Conservation (phyloP, 352 stramenopile genomes). For the Phytophthora meadii region DNA sequence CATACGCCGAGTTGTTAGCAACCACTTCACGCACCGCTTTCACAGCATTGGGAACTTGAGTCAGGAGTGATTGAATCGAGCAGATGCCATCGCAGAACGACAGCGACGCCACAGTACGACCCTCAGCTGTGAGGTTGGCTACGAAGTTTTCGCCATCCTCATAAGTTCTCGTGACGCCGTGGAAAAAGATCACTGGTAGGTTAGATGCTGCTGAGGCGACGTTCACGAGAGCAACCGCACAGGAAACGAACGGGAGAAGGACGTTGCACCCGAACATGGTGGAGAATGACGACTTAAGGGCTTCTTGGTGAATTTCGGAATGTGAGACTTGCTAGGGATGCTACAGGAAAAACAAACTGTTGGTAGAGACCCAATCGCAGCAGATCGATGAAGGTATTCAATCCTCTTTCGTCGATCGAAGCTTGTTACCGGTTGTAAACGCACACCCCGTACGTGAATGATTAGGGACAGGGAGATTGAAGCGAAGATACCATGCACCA, state of each 20-base stretch:
- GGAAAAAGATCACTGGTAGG: conserved; percentile 56
- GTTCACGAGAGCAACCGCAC: conserved; percentile 7
- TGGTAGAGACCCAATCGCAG: background rate
- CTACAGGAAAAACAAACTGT: background rate
- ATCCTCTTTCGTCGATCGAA: background rate
- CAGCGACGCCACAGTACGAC: conserved; percentile 38
- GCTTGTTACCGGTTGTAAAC: background rate
- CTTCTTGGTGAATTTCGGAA: conserved; percentile 5
- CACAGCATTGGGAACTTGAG: conserved; percentile 44
- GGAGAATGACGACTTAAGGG: conserved; percentile 2
- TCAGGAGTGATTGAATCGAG: conserved; percentile 31
- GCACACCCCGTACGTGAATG: background rate
- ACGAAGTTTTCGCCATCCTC: conserved; percentile 22
- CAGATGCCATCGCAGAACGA: conserved; percentile 41
- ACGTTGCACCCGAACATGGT: conserved; percentile 2
- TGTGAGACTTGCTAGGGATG: background rate
- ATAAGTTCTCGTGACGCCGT: conserved; percentile 36
- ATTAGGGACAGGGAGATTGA: conserved; percentile 1
- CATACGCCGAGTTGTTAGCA: conserved; percentile 12
- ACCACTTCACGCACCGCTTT: conserved; percentile 36
- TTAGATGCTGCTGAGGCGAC: conserved; percentile 13
- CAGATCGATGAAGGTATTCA: conserved; percentile 5
- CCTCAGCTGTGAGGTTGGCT: conserved; percentile 35
- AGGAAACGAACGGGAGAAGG: conserved; percentile 12
- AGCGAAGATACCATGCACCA: background rate